Evolutionary conservation across 805 yeast genomes (phyloP), one percentile per base, ranked within the genome.

Genomic region (Barnettozyma salicaria): DNA sequence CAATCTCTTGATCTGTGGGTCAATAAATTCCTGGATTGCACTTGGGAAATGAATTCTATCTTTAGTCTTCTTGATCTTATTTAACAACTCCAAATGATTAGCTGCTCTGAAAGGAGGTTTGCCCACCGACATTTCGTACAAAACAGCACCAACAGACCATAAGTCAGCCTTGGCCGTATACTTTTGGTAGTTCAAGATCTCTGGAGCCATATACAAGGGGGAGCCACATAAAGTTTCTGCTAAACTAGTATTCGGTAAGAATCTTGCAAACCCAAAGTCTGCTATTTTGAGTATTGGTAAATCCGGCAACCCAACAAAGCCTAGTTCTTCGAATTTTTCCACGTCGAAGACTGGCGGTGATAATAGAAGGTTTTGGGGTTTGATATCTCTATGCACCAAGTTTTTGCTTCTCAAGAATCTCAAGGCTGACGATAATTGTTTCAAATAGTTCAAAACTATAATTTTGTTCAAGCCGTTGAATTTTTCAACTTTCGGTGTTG

Each of bases 121-220:
- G n/a, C 97, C 97, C 21, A 85, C 88, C 10, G 85, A 74, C 96
- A 92, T 89, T 60, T 92, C 98, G 60, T 80, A 92, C 10, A 89
- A 64, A 1, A 92, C 97, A 1, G 97, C 94, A 4, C 98, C 98
- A 5, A 90, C 96, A 6, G 97, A 88, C 98, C 98, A 92, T 45
- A 92, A 63, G 57, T 92, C 98, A 0, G 97, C 97, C 58, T 88
- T 89, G 5, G 97, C 98, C 49, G 89, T 88, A 63, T 92, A 92
- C 61, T 88, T 92, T 58, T 92, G 97, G 55, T 86, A 89, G 45
- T 95, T 71, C 49, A 92, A 66, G 32, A 92, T 92, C 62, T 92
- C 98, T 0, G 98, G 98, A 0, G 98, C 98, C 98, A 92, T 92
- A 61, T 92, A 92, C 30, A 92, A 70, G 4, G 98, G 98, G 9